Evolutionary conservation across 371 early-diverging fungal species (phyloP), one percentile per base, ranked within the genome.

Genomic region (Chytridium lagenaria): DNA sequence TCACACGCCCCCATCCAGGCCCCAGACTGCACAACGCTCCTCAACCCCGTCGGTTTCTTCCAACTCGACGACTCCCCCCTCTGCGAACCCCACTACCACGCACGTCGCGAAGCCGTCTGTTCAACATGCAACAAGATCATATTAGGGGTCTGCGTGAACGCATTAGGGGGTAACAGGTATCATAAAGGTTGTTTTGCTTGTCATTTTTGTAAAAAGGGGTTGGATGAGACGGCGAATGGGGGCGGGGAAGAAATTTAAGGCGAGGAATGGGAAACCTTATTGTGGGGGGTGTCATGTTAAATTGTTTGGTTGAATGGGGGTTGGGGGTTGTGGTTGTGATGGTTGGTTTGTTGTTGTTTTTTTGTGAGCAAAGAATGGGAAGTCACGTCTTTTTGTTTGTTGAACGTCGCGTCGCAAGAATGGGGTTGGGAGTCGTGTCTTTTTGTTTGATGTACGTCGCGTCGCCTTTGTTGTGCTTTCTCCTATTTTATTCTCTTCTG

Each of bases 31-130:
- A 3, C 2, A 26, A 40, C 36, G 7, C 5, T 31, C 2, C 26
- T 77, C 22, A 40, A 28, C 38, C 28, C 77, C 84, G 86, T 87
- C 85, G 40, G 90, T 88, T 77, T 85, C 85, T 52, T 73, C 80
- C 39, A 71, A 23, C 77, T 76, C 40, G 78, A 87, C 3, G 86
- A 88, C 64, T 82, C 84, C 36, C 90, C 91, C 0, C 89, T 86
- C 59, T 92, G 92, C 71, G 86, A 91, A 52, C 52, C 69, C 0
- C 91, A 91, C 70, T 89, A 84, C 55, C 81, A 86, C 63, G 81
- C 69, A 52, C 50, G 73, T 68, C 64, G 50, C 50, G 49, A 55
- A 39, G 61, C 67, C 64, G 64, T 76, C 49, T 77, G 77, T 66
- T 76, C 68, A 19, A 69, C 67, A 2, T 89, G 87, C 77, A 51